Percentiles rank a stretch among this genome's conserved stretches.
phyloP scores from a whole-genome alignment of 1,139 yeast genomes.

The Geotrichum macrosporum region DNA sequence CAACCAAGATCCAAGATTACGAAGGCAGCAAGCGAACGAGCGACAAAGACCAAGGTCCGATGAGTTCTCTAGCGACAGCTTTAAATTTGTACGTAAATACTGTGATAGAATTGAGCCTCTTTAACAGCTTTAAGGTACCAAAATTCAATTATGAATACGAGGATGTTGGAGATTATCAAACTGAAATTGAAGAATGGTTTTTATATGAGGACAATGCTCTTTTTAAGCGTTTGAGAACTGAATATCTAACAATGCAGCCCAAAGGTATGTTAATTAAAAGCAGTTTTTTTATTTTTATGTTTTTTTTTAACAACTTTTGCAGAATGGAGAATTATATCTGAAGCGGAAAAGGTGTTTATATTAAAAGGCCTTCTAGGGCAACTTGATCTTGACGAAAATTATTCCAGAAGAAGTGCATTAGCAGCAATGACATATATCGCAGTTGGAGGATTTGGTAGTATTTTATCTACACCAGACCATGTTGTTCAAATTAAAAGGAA shows the following conservation, averaged over 20 bases:
- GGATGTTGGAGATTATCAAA: constrained; percentile 28
- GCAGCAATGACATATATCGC: constrained; percentile 39
- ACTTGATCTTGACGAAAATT: constrained; percentile 1
- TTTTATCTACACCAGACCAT: constrained; percentile 40
- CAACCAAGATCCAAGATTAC: neutral
- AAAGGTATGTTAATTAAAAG: constrained; percentile 1
- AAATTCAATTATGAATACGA: constrained; percentile 30
- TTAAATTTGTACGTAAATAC: constrained; percentile 12
- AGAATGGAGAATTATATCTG: constrained; percentile 18
- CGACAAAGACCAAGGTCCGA: constrained; percentile 14
- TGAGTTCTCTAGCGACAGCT: constrained; percentile 10
- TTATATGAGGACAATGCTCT: constrained; percentile 30
- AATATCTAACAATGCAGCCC: constrained; percentile 7
- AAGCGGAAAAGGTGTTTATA: constrained; percentile 17
- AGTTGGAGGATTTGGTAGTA: constrained; percentile 42
- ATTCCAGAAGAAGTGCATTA: constrained; percentile 18
- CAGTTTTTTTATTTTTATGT: neutral
- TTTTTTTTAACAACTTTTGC: constrained; percentile 1
- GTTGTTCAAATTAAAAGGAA: constrained; percentile 37
- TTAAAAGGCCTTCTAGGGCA: constrained; percentile 17
- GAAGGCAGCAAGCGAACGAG: constrained; percentile 1
- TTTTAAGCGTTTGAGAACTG: constrained; percentile 26
- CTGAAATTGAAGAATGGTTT: constrained; percentile 39
- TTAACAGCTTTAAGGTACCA: constrained; percentile 22
- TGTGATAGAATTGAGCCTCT: neutral